A percentile compares a stretch with the other conserved stretches of the same genome.
Conservation (phyloP, 768 basidiomycete genomes). For the Daedalea quercina region DNA sequence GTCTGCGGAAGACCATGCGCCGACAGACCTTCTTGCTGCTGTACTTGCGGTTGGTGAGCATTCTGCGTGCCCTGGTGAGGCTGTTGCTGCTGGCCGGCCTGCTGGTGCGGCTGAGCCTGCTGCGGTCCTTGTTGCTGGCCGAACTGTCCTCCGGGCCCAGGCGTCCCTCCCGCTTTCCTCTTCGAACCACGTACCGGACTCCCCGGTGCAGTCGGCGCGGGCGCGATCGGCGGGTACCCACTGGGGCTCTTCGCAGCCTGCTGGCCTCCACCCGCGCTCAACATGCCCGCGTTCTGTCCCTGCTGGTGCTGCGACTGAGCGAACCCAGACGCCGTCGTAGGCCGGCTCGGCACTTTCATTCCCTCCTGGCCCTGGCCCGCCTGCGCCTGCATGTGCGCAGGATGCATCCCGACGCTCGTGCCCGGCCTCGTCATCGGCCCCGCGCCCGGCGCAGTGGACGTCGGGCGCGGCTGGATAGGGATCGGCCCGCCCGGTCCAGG, state of each 20-base stretch:
- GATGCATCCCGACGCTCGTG: constrained; percentile 22
- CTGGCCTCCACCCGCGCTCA: constrained; percentile 9
- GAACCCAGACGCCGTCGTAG: constrained; percentile 21
- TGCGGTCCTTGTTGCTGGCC: constrained; percentile 2
- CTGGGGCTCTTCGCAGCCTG: constrained; percentile 7
- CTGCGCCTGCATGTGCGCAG: constrained; percentile 11
- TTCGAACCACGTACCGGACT: constrained; percentile 14
- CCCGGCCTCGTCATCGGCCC: constrained; percentile 20
- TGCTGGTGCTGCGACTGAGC: constrained; percentile 20
- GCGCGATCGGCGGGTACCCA: constrained; percentile 17
- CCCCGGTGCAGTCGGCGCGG: constrained; percentile 9
- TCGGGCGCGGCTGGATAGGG: constrained; percentile 14
- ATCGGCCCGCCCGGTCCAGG: constrained; percentile 9
- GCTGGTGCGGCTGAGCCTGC: constrained; percentile 3
- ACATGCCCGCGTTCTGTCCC: constrained; percentile 14
- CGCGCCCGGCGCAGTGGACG: constrained; percentile 11
- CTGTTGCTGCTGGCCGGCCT: background rate
- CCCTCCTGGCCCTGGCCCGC: constrained; percentile 10
- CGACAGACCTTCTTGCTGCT: background rate
- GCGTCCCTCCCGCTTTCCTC: constrained; percentile 14
- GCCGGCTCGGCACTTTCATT: constrained; percentile 20
- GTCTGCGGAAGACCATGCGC: background rate
- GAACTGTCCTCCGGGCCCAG: constrained; percentile 3
- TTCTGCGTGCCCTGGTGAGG: constrained; percentile 4
- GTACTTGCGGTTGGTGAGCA: constrained; percentile 1